Evolutionary conservation across 495 filamentous ascomycete species (phyloP), one percentile per base, ranked within the genome.

Genomic region (Aspergillus homomorphus): DNA sequence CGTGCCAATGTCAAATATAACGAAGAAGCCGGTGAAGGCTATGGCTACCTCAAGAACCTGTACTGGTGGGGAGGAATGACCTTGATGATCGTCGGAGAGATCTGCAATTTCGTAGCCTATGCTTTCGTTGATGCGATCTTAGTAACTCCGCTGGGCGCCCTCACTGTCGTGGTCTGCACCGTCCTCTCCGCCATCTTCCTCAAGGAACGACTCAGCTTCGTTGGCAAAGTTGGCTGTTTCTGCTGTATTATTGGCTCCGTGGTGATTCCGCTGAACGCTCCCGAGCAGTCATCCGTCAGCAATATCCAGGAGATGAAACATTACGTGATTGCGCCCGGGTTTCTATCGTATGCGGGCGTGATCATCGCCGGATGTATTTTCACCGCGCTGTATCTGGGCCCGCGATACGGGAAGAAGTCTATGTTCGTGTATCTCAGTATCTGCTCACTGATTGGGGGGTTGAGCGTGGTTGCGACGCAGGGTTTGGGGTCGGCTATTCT

Each of bases 61-160:
- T 97, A 82, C 77, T 98, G 94, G 94, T 98, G 94, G 94, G 70
- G 75, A 21, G 94, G 94, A 61, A 98, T 98, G 95, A 91, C 83
- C 19, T 77, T 98, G 67, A 98, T 98, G 94, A 95, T 98, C 62
- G 66, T 98, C 44, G 94, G 94, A 51, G 94, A 98, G 74, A 85
- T 94, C 33, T 96, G 93, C 84, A 98, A 98, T 73, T 97, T 98
- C 66, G 91, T 89, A 56, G 95, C 94, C 21, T 98, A 98, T 69
- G 90, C 91, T 46, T 98, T 98, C 68, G 92, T 94, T 64, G 94
- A 98, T 72, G 94, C 94, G 50, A 96, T 98, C 64, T 73, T 98
- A 60, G 94, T 98, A 48, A 97, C 94, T 7, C 93, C 95, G 12
- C 73, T 98, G 54, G 94, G 94, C 53, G 94, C 94, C n/a, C 79